These are phyloP conservation scores for Mycena maculata DNA, from an alignment of 768 basidiomycete species.

Conservation along the genomic window DNA sequence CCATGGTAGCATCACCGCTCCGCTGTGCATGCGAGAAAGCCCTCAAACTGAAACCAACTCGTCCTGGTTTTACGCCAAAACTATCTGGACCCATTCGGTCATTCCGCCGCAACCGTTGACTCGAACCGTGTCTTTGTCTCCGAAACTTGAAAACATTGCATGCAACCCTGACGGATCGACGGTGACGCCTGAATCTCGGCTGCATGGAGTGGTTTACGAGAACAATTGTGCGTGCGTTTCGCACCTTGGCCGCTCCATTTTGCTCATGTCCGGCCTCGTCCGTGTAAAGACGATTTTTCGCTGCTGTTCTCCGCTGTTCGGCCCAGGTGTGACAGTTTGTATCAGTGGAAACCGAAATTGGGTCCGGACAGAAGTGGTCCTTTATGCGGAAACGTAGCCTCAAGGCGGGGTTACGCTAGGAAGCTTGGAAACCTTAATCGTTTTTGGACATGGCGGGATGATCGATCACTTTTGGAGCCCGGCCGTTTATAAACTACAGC, in stretches of 20 bases:
- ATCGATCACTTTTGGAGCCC: slow-evolving; percentile 18
- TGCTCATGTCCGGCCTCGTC: background rate
- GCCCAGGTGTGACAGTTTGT: slow-evolving; percentile 26
- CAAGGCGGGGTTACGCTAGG: slow-evolving; percentile 14
- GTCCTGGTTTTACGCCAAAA: background rate
- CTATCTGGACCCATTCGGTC: slow-evolving; percentile 27
- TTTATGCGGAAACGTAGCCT: slow-evolving; percentile 23
- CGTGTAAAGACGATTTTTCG: background rate
- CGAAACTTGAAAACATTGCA: slow-evolving; percentile 14
- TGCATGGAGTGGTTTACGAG: slow-evolving; percentile 1
- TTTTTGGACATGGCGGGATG: slow-evolving; percentile 15
- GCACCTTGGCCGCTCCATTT: slow-evolving; percentile 10
- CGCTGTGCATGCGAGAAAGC: slow-evolving; percentile 23
- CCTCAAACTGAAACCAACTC: slow-evolving; percentile 25
- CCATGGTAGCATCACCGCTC: slow-evolving; percentile 9
- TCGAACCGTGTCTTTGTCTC: background rate
- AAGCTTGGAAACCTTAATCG: slow-evolving; percentile 26
- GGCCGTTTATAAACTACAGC: slow-evolving; percentile 27
- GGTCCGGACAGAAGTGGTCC: slow-evolving; percentile 13
- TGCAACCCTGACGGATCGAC: slow-evolving; percentile 27
- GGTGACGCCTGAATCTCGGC: slow-evolving; percentile 10
- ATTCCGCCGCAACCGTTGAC: slow-evolving; percentile 10
- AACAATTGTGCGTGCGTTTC: slow-evolving; percentile 25
- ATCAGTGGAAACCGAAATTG: slow-evolving; percentile 20
- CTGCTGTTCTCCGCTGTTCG: slow-evolving; percentile 24